Evolutionary conservation across 768 basidiomycete genomes (phyloP), one percentile per base, ranked within the genome.

Genomic region (Phlebiopsis flavidoalba): DNA sequence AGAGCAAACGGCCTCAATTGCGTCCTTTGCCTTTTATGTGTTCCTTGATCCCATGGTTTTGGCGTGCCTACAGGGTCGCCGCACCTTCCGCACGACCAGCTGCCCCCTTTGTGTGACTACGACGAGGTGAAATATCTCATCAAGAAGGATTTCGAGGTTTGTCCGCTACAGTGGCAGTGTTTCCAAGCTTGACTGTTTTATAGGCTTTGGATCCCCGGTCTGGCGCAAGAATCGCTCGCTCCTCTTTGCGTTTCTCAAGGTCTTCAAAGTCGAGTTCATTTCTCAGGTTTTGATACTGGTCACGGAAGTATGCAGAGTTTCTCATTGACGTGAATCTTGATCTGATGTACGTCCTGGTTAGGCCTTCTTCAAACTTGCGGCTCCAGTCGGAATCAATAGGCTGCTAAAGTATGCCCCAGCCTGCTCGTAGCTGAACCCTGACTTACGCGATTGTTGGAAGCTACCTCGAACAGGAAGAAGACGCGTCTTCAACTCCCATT

Each of bases 391-490:
- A 35, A 73, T 79, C 64, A 78, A 80, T 58, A 60, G 75, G 48
- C 64, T 81, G 1, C 68, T 79, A 15, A 60, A 40, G 76, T 76
- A 68, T 45, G 70, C n/a, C 48, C 36, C 11, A 48, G 40, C 46
- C 17, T 12, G 12, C 22, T 17, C 17, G 64, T 56, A 14, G 15
- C 5, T 5, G 10, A 31, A n/a, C 22, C 1, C 33, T 62, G 33
- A 46, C 40, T 11, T 10, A 36, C 31, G n/a, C 52, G 51, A 71
- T 71, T 67, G 50, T 64, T 56, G 11, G 17, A 54, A 86, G 82
- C 35, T 85, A 88, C 65, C 71, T 91, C 15, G 87, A 89, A 71
- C 78, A 71, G 2, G 71, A 74, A 11, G 83, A 82, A 3, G 66
- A 45, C 5, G 22, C 11, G 21, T 45, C 37, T 37, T 6, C 37